Conservation (phyloP, 2,329 filamentous ascomycete genomes). For the Ceratocystis alfenasii region DNA sequence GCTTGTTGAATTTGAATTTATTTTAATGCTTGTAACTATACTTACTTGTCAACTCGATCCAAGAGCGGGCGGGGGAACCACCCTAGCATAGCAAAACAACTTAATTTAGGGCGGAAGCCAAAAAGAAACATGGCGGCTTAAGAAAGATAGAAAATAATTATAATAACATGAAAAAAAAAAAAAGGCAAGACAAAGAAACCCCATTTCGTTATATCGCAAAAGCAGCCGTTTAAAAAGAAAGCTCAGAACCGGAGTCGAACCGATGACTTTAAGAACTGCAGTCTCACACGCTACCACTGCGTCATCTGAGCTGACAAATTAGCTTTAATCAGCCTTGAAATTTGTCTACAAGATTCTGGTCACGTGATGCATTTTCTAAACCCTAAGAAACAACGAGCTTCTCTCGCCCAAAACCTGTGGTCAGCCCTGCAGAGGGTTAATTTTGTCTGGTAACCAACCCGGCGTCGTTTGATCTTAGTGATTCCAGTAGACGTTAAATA, state of each 20-base stretch:
- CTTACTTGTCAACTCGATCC: not conserved
- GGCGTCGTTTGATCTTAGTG: no score
- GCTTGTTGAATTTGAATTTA: no score
- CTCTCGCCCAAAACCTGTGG: no score
- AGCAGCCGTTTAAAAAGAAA: not conserved
- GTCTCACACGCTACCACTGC: conserved; percentile 21
- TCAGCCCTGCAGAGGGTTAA: no score
- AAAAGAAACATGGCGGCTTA: not conserved
- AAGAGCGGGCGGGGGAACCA: not conserved
- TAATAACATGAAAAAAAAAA: not conserved
- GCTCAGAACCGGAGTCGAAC: conserved; percentile 22
- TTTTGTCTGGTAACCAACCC: no score
- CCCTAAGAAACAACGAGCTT: no score
- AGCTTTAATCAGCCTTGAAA: not conserved
- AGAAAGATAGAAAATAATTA: not conserved
- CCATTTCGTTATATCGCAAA: no score
- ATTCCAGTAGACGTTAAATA: no score
- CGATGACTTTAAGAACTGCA: conserved; percentile 22
- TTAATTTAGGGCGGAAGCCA: not conserved
- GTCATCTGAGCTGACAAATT: conserved; percentile 15
- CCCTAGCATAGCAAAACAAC: not conserved
- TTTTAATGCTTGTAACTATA: not conserved
- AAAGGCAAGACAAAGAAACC: not conserved
- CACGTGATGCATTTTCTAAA: not conserved
- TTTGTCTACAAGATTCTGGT: not conserved